Base-by-base conservation (phyloP, 202 grass and related monocot species). In the Miscanthus sacchariflorus region DNA sequence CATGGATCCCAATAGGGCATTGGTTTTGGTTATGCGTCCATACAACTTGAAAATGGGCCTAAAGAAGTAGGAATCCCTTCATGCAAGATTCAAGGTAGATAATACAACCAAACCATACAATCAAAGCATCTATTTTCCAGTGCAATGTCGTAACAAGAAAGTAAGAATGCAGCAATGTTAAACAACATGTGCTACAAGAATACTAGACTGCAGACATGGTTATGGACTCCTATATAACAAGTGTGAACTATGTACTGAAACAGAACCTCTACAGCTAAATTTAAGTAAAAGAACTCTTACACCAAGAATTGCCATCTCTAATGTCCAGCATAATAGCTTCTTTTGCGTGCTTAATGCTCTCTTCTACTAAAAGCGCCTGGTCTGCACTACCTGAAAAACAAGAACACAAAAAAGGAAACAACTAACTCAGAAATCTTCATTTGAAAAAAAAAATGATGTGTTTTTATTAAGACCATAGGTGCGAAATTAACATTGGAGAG, bases 261-360 rank as follows among this genome's bases (percentile, higher is more conserved):
- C 19, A 58, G 14, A 76, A 81, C n/a, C 81, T 68, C 30, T 30
- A 13, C 49, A 73, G 73, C 49, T 74, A 80, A 40, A 77, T 64
- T 64, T 74, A 90, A 79, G 68, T 23, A 44, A 61, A 90, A 79
- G 43, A 68, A 95, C 46, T 88, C 91, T 83, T 98, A 98, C 96
- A 98, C 96, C 96, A 98, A 43, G 94, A 98, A 92, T 98, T 92
- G 70, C 96, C 96, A 85, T 98, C 96, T 88, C 87, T 95, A 81
- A 98, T 94, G 81, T 98, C 96, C 80, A 98, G 72, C 85, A 94
- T 84, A 81, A 96, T 90, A 81, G 94, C 96, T 92, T 98, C 94
- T 92, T 94, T 98, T 86, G 92, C 96, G 45, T 98, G 94, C 76
- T 87, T 92, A 89, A 98, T 96, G 87, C 96, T 98, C 89, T 95